Evolutionary conservation across 495 filamentous ascomycete genomes (phyloP).

Genomic region (Daldinia loculata): DNA sequence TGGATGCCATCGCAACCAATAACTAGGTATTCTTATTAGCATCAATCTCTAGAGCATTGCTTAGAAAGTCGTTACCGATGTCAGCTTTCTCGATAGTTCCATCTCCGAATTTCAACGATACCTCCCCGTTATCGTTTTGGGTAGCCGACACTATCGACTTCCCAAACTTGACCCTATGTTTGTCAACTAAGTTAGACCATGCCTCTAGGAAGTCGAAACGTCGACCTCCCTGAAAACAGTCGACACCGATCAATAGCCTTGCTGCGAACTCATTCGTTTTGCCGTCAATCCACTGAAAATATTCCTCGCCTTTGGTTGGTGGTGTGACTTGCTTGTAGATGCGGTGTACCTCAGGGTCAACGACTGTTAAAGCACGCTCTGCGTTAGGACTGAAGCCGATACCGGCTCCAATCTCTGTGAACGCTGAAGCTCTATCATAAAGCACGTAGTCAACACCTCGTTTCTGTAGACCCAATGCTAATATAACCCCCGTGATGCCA

Average conservation of each 20-base stretch:
- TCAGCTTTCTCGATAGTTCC: conserved; percentile 46
- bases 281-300: conserved; percentile 57
- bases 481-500: conserved; percentile 66
- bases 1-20: conserved; percentile 59
- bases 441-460: conserved; percentile 59
- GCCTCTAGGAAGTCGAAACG: conserved; percentile 55
- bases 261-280: conserved; percentile 45
- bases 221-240: conserved; percentile 54
- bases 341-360: conserved; percentile 52
- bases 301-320: conserved; percentile 50
- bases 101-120: conserved; percentile 48
- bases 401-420: conserved; percentile 67
- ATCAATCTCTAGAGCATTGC: background rate
- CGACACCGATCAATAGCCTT: conserved; percentile 49
- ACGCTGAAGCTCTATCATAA: conserved; percentile 63
- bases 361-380: conserved; percentile 60
- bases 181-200: conserved; percentile 47
- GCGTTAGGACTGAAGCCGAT: conserved; percentile 68
- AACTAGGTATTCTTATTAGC: conserved; percentile 40
- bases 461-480: conserved; percentile 64
- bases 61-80: conserved; percentile 36
- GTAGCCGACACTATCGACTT: conserved; percentile 43
- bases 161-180: conserved; percentile 43
- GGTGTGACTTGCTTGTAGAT: conserved; percentile 51
- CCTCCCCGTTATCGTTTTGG: conserved; percentile 20